Base-by-base conservation (phyloP, 306 rosid species). In the Arachis stenosperma region DNA sequence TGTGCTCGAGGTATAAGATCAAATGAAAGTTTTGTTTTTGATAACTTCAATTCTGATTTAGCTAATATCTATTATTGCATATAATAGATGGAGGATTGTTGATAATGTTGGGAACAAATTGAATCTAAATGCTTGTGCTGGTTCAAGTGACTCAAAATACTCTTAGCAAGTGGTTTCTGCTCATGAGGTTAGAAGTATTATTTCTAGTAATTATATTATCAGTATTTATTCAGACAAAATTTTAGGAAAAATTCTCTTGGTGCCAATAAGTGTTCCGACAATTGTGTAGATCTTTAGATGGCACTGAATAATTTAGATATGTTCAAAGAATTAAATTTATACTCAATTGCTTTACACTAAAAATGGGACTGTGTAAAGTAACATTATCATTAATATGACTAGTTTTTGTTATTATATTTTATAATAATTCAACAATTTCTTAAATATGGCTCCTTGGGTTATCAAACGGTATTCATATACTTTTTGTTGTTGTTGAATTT, bases 131-230 rank as follows among this genome's bases (percentile, higher is more conserved):
- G 72, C 77, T n/a, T 29, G 9, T 14, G 57, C 29, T 52, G 67
- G 86, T 73, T 86, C 87, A 27, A 80, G 93, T 41, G 90, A 88
- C 65, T 58, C 77, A 1, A 90, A 88, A 67, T 81, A 79, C 79
- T 73, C 82, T 2, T 86, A 81, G 78, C 74, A 74, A 75, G 76
- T 52, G 13, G 57, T 22, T 52, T 52, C 57, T n/a, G 5, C 4
- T 52, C 22, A n/a, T 52, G 57, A 52, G 13, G 6, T 52, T 52
- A 22, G 1, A 8, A 52, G 57, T n/a, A 52, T 52, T 52, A 57
- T 48, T 53, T 69, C 70, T 69, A 71, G 78, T 72, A 79, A 71
- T 47, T 22, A 58, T 47, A 48, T 9, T 48, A 52, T 4, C 29
- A 42, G 69, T 67, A 52, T 10, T 42, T 41, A 64, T 61, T 5